phyloP scores from a whole-genome alignment of 1,139 yeast genomes.

The Yamadazyma atlantica region DNA sequence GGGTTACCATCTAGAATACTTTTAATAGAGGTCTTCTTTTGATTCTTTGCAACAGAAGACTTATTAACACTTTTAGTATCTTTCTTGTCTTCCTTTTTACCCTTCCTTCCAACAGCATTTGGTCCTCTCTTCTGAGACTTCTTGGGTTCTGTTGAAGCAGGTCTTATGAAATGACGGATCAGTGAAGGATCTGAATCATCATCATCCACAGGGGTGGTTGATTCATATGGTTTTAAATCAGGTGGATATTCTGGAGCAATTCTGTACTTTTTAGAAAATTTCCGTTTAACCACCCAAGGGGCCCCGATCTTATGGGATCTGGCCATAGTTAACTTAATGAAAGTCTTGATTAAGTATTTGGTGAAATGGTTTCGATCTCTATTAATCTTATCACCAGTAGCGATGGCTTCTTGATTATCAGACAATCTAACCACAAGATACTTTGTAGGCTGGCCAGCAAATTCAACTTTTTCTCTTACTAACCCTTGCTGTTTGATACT shows the following conservation, averaged over 20 bases:
- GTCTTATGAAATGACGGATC: conserved; percentile 15
- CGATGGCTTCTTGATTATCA: conserved; percentile 59
- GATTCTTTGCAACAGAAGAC: not conserved
- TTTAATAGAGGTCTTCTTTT: conserved; percentile 8
- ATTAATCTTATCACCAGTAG: conserved; percentile 69
- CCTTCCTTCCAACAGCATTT: not conserved
- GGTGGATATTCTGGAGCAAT: conserved; percentile 60
- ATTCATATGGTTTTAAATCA: conserved; percentile 43
- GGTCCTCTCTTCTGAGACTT: not conserved
- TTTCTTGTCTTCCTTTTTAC: conserved; percentile 1
- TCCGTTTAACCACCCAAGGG: conserved; percentile 93
- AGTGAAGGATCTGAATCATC: conserved; percentile 25
- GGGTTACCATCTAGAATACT: conserved; percentile 6
- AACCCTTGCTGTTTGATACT: conserved; percentile 35
- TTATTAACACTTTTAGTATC: not conserved
- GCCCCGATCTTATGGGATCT: conserved; percentile 87
- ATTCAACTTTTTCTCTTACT: conserved; percentile 48
- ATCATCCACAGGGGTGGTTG: conserved; percentile 35
- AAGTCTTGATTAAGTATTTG: conserved; percentile 85
- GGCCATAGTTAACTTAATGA: conserved; percentile 79
- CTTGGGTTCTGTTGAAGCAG: conserved; percentile 3
- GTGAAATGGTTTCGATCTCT: conserved; percentile 88
- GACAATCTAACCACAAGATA: conserved; percentile 63
- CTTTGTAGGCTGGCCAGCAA: conserved; percentile 47
- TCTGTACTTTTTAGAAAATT: conserved; percentile 62